These are phyloP conservation scores for Sanghuangporus baumii DNA, from an alignment of 1,284 basidiomycete species.

Conservation along the genomic window DNA sequence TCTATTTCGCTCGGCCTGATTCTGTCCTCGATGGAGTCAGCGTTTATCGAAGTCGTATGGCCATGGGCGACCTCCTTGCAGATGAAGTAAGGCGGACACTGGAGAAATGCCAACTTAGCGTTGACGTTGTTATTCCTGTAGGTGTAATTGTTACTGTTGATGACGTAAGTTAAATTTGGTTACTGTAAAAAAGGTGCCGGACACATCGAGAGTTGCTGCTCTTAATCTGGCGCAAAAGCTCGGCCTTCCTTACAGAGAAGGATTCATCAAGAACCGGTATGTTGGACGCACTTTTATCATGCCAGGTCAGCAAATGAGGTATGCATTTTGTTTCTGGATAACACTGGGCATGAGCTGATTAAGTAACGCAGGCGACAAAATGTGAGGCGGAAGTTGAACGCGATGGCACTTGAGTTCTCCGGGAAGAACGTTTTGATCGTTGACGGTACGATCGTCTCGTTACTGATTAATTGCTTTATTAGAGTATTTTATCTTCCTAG, in stretches of 20 bases:
- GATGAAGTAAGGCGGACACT: constrained; percentile 80
- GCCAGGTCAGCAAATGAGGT: constrained; percentile 95
- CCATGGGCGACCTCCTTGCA: constrained; percentile 97
- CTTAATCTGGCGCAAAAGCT: constrained; percentile 93
- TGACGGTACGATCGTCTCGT: constrained; percentile 61
- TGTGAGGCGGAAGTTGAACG: constrained; percentile 94
- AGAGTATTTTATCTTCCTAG: not conserved
- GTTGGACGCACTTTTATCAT: constrained; percentile 99
- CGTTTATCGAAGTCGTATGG: constrained; percentile 97
- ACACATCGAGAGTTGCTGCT: constrained; percentile 95
- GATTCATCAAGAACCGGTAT: constrained; percentile 99
- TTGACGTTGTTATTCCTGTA: constrained; percentile 97
- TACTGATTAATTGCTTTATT: constrained; percentile 2
- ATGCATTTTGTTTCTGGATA: constrained; percentile 17
- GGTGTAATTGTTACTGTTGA: constrained; percentile 24
- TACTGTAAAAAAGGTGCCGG: constrained; percentile 64
- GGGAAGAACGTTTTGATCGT: constrained; percentile 94
- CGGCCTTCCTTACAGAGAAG: constrained; percentile 91
- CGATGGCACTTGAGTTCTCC: constrained; percentile 98
- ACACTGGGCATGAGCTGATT: constrained; percentile 1
- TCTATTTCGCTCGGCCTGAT: constrained; percentile 98
- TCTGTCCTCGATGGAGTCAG: constrained; percentile 97
- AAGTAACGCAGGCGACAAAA: constrained; percentile 74
- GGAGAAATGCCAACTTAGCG: constrained; percentile 57
- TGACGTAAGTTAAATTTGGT: constrained; percentile 8